Base-by-base conservation (phyloP, 1,284 basidiomycete genomes). In the Melanopsichium pennsylvanicum region DNA sequence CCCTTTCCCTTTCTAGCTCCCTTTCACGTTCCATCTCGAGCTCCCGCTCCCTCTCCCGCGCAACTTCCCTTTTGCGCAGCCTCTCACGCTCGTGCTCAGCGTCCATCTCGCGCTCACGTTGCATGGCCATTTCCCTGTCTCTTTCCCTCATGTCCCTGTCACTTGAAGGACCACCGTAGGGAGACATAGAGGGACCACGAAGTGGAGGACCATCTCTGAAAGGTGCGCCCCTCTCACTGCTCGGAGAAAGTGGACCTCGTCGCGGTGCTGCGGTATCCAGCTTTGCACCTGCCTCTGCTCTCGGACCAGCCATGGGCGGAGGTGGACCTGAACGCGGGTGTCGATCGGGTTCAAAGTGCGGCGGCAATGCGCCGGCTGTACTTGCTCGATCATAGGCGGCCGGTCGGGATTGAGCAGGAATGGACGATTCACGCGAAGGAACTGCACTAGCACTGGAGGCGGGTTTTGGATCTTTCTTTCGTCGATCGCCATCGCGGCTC, bases 311-410 rank as follows among this genome's bases (percentile, higher is more conserved):
- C 52, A 49, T 62, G 12, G 58, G 52, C n/a, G 66, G 64, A 7
- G 64, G 66, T 12, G 47, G 52, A 6, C 59, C 55, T 3, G 48
- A 37, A 16, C 57, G 57, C 12, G 50, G 50, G 21, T 48, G 54
- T 15, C 64, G 64, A 11, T 68, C 66, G 11, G 52, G 44, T 18
- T 68, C 64, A 35, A 59, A 69, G 35, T 55, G 58, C 10, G 54
- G 47, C 1, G 50, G 54, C n/a, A 45, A 11, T 3, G 45, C 41
- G 7, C 49, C 44, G n/a, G n/a, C n/a, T 10, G 10, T 25, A 18
- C 27, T 35, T 19, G 23, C 45, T 2, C 44, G 48, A n/a, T 47
- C 59, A 16, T 49, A 55, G 26, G n/a, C 41, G 10, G 36, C 43
- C 1, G 45, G 55, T 13, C 58, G 44, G 9, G 55, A 44, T 22